These are phyloP conservation scores for Schwanniomyces yamadae DNA, from an alignment of 805 yeast species.

Conservation along the genomic window DNA sequence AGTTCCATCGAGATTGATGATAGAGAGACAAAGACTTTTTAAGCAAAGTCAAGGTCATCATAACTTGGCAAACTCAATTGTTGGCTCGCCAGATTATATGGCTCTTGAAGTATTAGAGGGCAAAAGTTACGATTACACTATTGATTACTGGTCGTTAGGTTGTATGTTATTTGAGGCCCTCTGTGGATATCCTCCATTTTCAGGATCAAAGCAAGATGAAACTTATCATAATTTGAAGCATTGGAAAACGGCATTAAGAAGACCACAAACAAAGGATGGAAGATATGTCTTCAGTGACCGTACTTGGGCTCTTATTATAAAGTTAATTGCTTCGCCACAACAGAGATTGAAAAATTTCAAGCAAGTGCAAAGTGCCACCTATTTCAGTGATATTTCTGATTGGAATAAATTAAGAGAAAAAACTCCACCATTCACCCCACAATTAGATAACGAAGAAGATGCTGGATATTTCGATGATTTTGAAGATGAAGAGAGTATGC, in stretches of 20 bases:
- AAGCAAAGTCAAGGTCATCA: constrained; percentile 77
- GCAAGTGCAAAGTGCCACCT: constrained; percentile 76
- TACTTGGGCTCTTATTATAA: constrained; percentile 86
- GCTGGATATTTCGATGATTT: constrained; percentile 99
- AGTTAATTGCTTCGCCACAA: constrained; percentile 76
- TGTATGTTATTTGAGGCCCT: constrained; percentile 95
- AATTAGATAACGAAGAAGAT: constrained; percentile 93
- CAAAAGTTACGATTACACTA: constrained; percentile 88
- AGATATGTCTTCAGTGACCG: constrained; percentile 91
- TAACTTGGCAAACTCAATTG: constrained; percentile 90
- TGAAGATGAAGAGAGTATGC: constrained; percentile 95
- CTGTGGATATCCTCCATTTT: constrained; percentile 96
- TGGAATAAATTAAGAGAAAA: constrained; percentile 68
- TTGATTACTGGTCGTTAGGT: constrained; percentile 98
- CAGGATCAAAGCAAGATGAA: constrained; percentile 91
- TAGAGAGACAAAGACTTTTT: constrained; percentile 85
- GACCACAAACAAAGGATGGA: constrained; percentile 92
- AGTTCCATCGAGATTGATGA: constrained; percentile 65
- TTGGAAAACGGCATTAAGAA: constrained; percentile 83
- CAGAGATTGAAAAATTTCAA: constrained; percentile 74
- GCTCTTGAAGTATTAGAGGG: constrained; percentile 97
- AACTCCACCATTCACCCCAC: constrained; percentile 95
- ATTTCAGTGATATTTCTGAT: constrained; percentile 74
- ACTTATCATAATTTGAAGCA: constrained; percentile 90
- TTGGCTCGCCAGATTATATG: constrained; percentile 99